These are phyloP conservation scores for Boletus smithii DNA, from an alignment of 1,284 basidiomycete genomes.

Conservation along the genomic window DNA sequence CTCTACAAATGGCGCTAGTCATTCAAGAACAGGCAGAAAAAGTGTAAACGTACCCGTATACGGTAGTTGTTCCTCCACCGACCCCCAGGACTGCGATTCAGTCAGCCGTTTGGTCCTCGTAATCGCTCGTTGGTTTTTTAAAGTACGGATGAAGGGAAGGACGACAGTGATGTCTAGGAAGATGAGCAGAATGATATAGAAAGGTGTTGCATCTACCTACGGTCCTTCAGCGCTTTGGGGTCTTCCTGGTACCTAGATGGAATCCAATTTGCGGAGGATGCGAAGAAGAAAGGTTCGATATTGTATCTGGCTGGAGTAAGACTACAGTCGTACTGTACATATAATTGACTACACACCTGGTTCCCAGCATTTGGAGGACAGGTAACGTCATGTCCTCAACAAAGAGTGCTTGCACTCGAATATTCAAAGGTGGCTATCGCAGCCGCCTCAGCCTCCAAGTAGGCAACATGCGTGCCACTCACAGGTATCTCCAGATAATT, in stretches of 20 bases:
- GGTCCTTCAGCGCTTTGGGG: conserved; percentile 38
- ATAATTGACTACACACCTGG: conserved; percentile 33
- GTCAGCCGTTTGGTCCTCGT: conserved; percentile 7
- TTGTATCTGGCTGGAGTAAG: conserved; percentile 23
- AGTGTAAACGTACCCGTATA: conserved; percentile 13
- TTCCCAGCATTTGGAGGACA: conserved; percentile 51
- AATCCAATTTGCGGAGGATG: conserved; percentile 53
- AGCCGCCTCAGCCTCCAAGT: conserved; percentile 2
- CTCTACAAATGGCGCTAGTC: conserved; percentile 7
- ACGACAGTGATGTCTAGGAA: conserved; percentile 46
- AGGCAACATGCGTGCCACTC: conserved; percentile 10
- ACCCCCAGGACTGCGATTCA: neutral
- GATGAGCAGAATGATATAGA: neutral
- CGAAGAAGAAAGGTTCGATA: conserved; percentile 57
- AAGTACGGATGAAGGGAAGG: conserved; percentile 44
- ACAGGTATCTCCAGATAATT: conserved; percentile 13
- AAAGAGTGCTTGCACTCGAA: conserved; percentile 46
- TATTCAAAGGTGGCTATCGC: conserved; percentile 33
- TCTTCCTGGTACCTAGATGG: conserved; percentile 52
- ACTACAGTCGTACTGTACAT: neutral
- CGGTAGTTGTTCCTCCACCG: conserved; percentile 2
- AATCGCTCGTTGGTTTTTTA: conserved; percentile 24
- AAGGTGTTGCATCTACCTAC: conserved; percentile 34
- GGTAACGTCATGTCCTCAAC: conserved; percentile 45
- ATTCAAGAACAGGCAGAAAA: neutral